phyloP scores from a whole-genome alignment of 495 filamentous ascomycete species.

The Elaphomyces granulatus region DNA sequence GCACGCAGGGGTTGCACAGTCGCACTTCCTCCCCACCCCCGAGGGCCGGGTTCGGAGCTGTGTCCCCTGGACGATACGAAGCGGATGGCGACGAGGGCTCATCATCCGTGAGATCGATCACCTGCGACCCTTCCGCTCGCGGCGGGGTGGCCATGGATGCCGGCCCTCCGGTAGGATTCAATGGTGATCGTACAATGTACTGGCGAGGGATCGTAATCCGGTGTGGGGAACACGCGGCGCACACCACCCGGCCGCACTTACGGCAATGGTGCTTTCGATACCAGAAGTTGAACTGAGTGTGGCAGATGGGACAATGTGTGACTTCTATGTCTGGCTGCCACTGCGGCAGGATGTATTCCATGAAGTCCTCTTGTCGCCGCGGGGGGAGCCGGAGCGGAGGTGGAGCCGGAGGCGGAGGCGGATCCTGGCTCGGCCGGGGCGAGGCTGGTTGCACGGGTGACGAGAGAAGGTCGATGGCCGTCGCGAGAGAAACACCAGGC shows the following conservation, averaged over 20 bases:
- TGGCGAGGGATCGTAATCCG: conserved; percentile 87
- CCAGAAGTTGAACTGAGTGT: conserved; percentile 65
- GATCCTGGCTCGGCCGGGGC: neutral
- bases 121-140: conserved; percentile 1
- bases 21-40: conserved; percentile 77
- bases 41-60: conserved; percentile 37
- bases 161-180: conserved; percentile 26
- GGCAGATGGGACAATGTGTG: conserved; percentile 68
- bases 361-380: conserved; percentile 5
- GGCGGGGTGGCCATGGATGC: conserved; percentile 10
- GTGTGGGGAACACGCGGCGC: conserved; percentile 81
- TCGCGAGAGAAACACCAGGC: neutral
- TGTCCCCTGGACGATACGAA: conserved; percentile 4
- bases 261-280: conserved; percentile 89
- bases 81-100: conserved; percentile 10
- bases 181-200: conserved; percentile 82
- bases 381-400: too few relatives aligned
- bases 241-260: conserved; percentile 93
- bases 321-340: conserved; percentile 84
- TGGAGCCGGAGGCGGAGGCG: too few relatives aligned
- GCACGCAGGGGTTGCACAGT: conserved; percentile 89
- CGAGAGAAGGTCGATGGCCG: too few relatives aligned
- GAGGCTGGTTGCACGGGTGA: too few relatives aligned
- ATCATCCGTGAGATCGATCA: conserved; percentile 32
- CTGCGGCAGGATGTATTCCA: conserved; percentile 38